phyloP scores from a whole-genome alignment of 129 eudicot species.

The Saussurea involucrata region DNA sequence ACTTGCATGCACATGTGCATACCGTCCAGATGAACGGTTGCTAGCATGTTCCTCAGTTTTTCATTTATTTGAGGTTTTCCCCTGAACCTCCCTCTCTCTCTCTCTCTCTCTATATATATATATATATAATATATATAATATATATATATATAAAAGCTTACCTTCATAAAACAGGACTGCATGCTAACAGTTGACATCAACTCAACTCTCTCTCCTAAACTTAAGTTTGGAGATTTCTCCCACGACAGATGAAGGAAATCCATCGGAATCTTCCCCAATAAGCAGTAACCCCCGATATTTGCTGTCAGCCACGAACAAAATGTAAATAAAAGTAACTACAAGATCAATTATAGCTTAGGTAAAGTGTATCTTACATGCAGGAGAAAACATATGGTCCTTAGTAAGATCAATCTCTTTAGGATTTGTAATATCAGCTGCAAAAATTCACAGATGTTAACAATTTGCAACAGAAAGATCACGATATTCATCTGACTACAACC shows the following conservation, averaged over 20 bases:
- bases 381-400: constrained; percentile 40
- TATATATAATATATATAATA: too few species aligned
- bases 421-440: constrained; percentile 42
- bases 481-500: background rate
- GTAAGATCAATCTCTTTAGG: constrained; percentile 34
- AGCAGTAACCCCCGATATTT: constrained; percentile 51
- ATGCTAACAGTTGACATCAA: constrained; percentile 64
- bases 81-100: too few species aligned
- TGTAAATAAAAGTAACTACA: constrained; percentile 4
- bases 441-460: constrained; percentile 4
- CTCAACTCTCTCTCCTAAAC: constrained; percentile 65
- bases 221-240: constrained; percentile 65
- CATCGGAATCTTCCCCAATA: constrained; percentile 78
- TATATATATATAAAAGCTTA: constrained; percentile 26
- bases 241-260: constrained; percentile 58
- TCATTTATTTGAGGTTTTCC: too few species aligned
- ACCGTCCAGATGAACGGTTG: too few species aligned
- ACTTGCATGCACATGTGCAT: too few species aligned
- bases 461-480: background rate
- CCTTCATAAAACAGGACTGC: constrained; percentile 72
- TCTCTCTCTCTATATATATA: too few species aligned
- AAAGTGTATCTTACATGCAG: constrained; percentile 50
- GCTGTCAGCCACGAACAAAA: constrained; percentile 30
- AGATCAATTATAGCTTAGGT: background rate
- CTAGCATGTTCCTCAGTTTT: too few species aligned